Evolutionary conservation across 306 rosid species (phyloP), one percentile per base, ranked within the genome.

Genomic region (Rosa chinensis): DNA sequence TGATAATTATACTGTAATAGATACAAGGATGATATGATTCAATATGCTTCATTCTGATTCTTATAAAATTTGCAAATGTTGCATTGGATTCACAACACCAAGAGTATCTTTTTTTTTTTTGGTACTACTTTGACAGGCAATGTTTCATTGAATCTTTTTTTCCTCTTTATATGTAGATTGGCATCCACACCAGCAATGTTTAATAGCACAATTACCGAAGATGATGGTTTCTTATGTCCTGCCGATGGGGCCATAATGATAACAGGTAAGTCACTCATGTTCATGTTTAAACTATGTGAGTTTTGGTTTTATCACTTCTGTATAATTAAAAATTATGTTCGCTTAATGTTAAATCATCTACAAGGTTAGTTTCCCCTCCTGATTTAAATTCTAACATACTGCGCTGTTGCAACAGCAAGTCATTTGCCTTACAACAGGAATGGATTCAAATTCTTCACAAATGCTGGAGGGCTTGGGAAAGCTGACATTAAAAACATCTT

Each of bases 161-260:
- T 53, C 67, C 62, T 63, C 42, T 28, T 11, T 62, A 62, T 71
- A 66, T 89, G 74, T 83, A 95, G 97, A 87, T 88, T 92, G 80
- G 97, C 98, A 79, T 95, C 99, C 77, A 95, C 97, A 47, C 99
- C 97, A 79, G 97, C 99, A 77, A 91, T 92, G 99, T 95, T 95
- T 81, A 95, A 92, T 82, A 89, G 99, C 86, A 88, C 99, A 80
- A 77, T 95, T 64, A 86, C 98, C 4, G 88, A 89, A 79, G 87
- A 87, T 84, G 93, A 88, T 62, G 79, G 79, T 55, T 73, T 84
- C 59, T 82, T 86, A 48, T 89, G 99, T 86, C 99, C 97, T 62
- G 94, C 70, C 63, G 96, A 95, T 70, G 98, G 99, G 42, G 88
- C 99, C 78, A 92, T 91, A 66, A 91, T 92, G 98, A 91, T 95